Conservation (phyloP, 306 rosid species). For the Trifolium subterraneum region DNA sequence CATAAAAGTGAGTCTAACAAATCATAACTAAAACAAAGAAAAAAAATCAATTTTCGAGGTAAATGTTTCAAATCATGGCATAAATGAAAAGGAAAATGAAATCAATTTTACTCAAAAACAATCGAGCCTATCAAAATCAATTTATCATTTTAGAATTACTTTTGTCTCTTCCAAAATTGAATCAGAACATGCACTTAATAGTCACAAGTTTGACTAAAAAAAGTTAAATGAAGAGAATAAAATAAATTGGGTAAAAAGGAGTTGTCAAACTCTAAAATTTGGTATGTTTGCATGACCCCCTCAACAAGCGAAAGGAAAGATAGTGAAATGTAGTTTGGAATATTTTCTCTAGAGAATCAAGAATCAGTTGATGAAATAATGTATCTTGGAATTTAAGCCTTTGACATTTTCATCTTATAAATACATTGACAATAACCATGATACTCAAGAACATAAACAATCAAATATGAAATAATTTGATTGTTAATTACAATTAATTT, state of each 20-base stretch:
- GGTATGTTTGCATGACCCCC: not conserved
- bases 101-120: no score
- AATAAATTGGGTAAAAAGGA: not conserved
- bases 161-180: no score
- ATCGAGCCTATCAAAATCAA: no score
- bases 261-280: not conserved
- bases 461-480: not conserved
- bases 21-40: no score
- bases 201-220: no score
- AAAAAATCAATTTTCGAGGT: no score
- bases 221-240: not conserved
- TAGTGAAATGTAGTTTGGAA: not conserved
- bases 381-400: slow-evolving; percentile 24
- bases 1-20: no score
- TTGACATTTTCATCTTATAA: slow-evolving; percentile 45
- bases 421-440: slow-evolving; percentile 29
- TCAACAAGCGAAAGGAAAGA: no score
- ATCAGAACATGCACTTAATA: not conserved
- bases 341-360: not conserved
- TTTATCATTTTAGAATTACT: no score
- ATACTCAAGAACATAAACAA: not conserved
- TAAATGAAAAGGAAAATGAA: no score
- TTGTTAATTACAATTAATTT: not conserved
- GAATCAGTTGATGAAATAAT: not conserved
- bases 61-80: no score